Evolutionary conservation across 2,329 filamentous ascomycete genomes (phyloP).

Genomic region (Keithomyces neogunnii): DNA sequence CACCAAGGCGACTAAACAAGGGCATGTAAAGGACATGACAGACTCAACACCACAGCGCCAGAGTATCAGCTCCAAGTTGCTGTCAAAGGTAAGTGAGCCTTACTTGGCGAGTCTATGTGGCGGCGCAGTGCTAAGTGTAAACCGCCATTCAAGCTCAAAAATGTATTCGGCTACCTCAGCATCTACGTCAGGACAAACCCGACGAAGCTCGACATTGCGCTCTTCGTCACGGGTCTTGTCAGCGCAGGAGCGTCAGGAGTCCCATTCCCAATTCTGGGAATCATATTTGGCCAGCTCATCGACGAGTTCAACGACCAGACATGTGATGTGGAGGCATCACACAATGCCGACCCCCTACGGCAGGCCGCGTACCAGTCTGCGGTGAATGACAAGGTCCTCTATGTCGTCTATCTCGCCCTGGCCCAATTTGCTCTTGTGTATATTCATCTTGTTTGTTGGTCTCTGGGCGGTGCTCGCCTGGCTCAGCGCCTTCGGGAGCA

Average conservation of each 20-base stretch:
- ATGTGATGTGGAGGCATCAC: background rate
- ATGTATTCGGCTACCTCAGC: background rate
- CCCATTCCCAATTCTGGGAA: background rate
- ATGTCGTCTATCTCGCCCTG: no score
- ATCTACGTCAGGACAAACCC: background rate
- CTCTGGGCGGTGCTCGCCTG: constrained; percentile 52
- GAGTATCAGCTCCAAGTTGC: no score
- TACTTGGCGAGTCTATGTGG: no score
- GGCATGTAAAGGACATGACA: no score
- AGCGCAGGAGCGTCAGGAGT: background rate
- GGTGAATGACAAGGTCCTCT: background rate
- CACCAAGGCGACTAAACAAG: no score
- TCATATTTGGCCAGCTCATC: background rate
- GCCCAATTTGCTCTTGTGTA: no score
- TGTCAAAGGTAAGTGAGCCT: no score
- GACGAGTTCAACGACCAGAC: background rate
- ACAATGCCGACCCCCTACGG: background rate
- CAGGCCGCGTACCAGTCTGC: background rate
- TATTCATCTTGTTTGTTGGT: constrained; percentile 46
- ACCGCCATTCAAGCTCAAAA: background rate
- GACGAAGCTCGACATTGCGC: background rate
- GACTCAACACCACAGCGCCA: no score
- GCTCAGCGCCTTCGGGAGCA: constrained; percentile 52
- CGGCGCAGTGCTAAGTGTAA: background rate
- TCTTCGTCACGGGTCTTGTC: background rate